These are phyloP conservation scores for Obelidium mucronatum DNA, from an alignment of 192 early-diverging fungal genomes.

Conservation along the genomic window DNA sequence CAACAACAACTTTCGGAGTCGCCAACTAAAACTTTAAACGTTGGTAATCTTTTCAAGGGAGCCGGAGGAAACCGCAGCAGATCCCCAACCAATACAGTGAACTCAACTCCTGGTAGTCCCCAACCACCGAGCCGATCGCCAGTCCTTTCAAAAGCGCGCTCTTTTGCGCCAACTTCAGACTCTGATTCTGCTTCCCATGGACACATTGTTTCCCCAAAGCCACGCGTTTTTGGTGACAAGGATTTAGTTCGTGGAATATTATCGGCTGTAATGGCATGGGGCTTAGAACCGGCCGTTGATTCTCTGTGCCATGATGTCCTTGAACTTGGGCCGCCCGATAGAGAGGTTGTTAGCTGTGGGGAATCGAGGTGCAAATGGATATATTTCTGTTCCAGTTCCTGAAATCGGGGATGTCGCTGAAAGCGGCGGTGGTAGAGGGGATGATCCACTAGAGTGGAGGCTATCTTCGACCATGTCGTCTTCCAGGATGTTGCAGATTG, in stretches of 20 bases:
- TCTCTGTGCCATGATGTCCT: slow-evolving; percentile 38
- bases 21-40: background rate
- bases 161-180: background rate
- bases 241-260: slow-evolving; percentile 29
- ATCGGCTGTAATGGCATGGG: slow-evolving; percentile 57
- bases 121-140: background rate
- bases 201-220: background rate
- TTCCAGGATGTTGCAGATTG: slow-evolving; percentile 68
- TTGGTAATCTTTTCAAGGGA: background rate
- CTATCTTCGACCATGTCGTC: slow-evolving; percentile 73
- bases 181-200: background rate
- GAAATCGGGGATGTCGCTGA: slow-evolving; percentile 20
- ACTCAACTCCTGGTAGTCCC: background rate
- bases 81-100: background rate
- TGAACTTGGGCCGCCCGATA: slow-evolving; percentile 9
- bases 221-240: slow-evolving; percentile 13
- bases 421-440: no score
- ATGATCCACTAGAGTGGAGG: slow-evolving; percentile 69
- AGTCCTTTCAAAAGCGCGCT: background rate
- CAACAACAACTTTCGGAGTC: background rate
- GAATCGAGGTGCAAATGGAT: slow-evolving; percentile 59
- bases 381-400: slow-evolving; percentile 69
- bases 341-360: background rate
- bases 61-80: background rate
- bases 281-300: slow-evolving; percentile 61